phyloP scores from a whole-genome alignment of 176 grass and related monocot genomes.

The Pontederia crassipes region DNA sequence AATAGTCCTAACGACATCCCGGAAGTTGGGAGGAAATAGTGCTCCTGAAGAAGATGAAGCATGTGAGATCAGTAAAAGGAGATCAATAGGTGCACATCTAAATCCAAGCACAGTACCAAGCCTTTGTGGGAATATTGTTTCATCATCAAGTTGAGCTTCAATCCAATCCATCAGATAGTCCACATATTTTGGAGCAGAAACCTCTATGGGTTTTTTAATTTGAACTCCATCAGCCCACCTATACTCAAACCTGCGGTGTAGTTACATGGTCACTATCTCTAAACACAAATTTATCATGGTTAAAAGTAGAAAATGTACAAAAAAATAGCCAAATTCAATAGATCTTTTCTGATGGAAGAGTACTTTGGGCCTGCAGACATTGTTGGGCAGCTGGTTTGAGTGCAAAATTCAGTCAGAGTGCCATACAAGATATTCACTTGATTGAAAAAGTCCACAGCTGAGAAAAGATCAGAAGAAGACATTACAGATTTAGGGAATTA shows the following conservation, averaged over 20 bases:
- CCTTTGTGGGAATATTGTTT: constrained; percentile 80
- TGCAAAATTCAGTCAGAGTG: constrained; percentile 91
- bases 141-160: constrained; percentile 65
- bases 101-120: constrained; percentile 34
- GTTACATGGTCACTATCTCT: background rate
- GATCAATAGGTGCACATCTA: background rate
- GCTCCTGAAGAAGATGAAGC: constrained; percentile 25
- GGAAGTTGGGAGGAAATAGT: constrained; percentile 80
- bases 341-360: background rate
- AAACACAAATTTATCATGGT: background rate
- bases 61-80: background rate
- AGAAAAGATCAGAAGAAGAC: constrained; percentile 12
- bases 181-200: constrained; percentile 81
- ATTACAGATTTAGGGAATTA: background rate
- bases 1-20: constrained; percentile 66
- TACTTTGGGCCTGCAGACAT: constrained; percentile 96
- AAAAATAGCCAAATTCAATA: background rate
- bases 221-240: constrained; percentile 91
- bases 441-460: constrained; percentile 97
- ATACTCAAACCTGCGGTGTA: constrained; percentile 58
- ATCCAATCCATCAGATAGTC: constrained; percentile 97
- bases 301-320: background rate
- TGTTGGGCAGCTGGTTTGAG: constrained; percentile 61
- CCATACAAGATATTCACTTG: constrained; percentile 82
- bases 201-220: constrained; percentile 78